Evolutionary conservation across 305 asterid genomes (phyloP).

Genomic region (Fraxinus paxiana): DNA sequence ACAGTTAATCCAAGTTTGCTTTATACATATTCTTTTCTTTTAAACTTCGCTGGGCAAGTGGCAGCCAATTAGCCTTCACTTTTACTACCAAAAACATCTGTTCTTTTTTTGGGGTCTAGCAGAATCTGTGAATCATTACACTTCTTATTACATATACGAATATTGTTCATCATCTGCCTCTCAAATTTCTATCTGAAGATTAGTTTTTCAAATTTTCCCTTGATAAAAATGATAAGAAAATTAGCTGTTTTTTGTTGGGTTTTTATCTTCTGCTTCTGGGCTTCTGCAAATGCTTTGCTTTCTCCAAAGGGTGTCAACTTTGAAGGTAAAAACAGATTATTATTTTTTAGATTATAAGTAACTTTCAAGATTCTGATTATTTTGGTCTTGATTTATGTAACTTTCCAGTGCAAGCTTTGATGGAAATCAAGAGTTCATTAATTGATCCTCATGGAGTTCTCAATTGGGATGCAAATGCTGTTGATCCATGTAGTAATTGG

Average conservation of each 20-base stretch:
- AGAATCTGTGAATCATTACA: slow-evolving; percentile 32
- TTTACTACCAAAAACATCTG: background rate
- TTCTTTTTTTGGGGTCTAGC: slow-evolving; percentile 27
- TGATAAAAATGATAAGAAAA: background rate
- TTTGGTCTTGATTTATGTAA: background rate
- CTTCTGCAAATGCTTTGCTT: slow-evolving; percentile 40
- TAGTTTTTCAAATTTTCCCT: background rate
- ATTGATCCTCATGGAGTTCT: background rate
- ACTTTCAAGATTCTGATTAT: background rate
- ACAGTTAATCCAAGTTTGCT: background rate
- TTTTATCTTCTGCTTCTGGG: slow-evolving; percentile 32
- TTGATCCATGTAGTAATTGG: background rate
- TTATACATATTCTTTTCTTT: background rate
- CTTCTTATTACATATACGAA: background rate
- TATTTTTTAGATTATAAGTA: background rate
- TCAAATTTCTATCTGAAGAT: background rate
- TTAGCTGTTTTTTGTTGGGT: background rate
- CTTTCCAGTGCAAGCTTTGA: background rate
- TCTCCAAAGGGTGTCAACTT: slow-evolving; percentile 35
- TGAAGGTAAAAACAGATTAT: background rate
- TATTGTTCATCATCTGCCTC: slow-evolving; percentile 20
- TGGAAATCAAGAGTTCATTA: background rate
- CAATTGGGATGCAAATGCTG: background rate
- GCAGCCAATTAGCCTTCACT: background rate
- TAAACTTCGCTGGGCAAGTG: background rate